Evolutionary conservation across 192 early-diverging fungal species (phyloP).

Genomic region (Coemansia sp.): DNA sequence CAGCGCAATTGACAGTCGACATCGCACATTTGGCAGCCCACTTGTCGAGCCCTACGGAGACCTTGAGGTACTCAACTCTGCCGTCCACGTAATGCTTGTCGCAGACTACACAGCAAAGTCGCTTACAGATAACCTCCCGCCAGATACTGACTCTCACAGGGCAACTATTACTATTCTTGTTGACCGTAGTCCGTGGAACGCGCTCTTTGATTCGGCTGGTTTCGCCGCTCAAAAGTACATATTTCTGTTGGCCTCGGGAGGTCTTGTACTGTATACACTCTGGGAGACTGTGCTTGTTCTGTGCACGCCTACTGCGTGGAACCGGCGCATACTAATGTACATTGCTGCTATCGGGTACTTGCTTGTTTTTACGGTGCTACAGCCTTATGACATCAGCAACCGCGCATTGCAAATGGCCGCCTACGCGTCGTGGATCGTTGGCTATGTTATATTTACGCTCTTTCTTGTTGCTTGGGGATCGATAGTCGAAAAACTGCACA

Average conservation of each 20-base stretch:
- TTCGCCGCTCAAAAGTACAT: constrained; percentile 29
- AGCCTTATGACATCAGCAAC: constrained; percentile 26
- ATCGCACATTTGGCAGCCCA: constrained; percentile 28
- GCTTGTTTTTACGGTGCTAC: constrained; percentile 37
- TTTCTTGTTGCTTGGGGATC: constrained; percentile 42
- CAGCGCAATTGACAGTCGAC: constrained; percentile 12
- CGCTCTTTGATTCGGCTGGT: constrained; percentile 10
- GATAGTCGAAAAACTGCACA: constrained; percentile 28
- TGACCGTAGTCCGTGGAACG: constrained; percentile 29
- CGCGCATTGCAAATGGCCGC: constrained; percentile 29
- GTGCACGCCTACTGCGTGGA: constrained; percentile 35
- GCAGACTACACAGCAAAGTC: constrained; percentile 8
- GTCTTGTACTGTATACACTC: constrained; percentile 33
- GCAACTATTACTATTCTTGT: background rate
- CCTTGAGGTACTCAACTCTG: background rate
- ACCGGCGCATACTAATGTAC: constrained; percentile 46
- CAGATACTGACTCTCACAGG: background rate
- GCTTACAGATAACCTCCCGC: background rate
- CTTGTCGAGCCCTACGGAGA: constrained; percentile 38
- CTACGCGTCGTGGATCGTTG: constrained; percentile 40
- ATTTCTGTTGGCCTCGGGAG: constrained; percentile 20
- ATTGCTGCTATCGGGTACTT: constrained; percentile 34
- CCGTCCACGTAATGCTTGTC: constrained; percentile 5
- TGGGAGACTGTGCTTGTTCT: constrained; percentile 41
- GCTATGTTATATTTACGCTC: constrained; percentile 34